Base-by-base conservation (phyloP, 2,329 filamentous ascomycete species). In the Diatrype stigma region DNA sequence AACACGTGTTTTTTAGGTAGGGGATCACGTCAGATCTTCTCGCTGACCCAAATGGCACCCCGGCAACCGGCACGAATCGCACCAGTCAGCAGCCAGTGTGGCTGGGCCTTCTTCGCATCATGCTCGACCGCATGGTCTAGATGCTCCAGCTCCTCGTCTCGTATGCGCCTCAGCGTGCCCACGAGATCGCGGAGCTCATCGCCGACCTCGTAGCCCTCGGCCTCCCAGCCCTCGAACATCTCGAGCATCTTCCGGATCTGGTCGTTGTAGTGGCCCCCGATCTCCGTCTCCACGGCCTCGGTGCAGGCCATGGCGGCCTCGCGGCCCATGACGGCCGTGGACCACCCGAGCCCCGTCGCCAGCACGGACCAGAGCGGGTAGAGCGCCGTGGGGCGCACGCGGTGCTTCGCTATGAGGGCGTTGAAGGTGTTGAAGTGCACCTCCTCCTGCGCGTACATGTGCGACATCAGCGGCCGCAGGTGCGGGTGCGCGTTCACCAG, bases 251-350 rank as follows among this genome's bases (percentile, higher is more conserved):
- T 80, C 23, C 90, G 77, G 40, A 99, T 90, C 73, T 99, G 94
- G 57, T 85, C 84, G 67, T 97, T 97, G 69, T 99, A 99, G 72
- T 99, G 94, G 26, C 84, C 84, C 2, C 94, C 94, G 56, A 99
- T 99, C 75, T 97, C 94, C 6, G 93, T 99, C 77, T 99, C 94
- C 1, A 99, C 93, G 1, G 94, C 94, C 72, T 99, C 94, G 1
- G 94, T 97, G 68, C 94, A 99, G 12, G 94, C 94, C 94, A 99
- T 99, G 34, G 94, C 93, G 2, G 93, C 92, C 72, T 97, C 91
- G 46, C 90, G 82, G 1, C 94, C 92, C 79, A 99, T 80, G 40
- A 94, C 73, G 0, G 89, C 94, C 0, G 94, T 99, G 4, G 82
- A 80, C 91, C 94, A 96, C 17, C 94, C 94, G 7, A 99, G 72